phyloP scores from a whole-genome alignment of 2,329 filamentous ascomycete genomes.

The Diaporthe capsici region DNA sequence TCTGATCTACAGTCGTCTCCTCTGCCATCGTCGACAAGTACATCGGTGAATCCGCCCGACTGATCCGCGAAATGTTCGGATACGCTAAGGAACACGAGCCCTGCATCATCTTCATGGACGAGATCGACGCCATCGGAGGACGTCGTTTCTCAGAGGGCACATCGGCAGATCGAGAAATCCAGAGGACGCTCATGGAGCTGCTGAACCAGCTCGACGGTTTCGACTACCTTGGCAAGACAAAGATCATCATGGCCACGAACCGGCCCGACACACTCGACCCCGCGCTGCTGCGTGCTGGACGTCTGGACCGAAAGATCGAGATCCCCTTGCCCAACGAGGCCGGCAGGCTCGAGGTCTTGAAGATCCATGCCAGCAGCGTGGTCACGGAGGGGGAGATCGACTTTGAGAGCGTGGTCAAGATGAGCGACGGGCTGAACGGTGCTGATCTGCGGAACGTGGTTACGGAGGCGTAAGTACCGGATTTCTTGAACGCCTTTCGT shows the following conservation, averaged over 20 bases:
- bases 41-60: conserved; percentile 95
- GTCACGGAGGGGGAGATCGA: conserved; percentile 95
- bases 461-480: conserved; percentile 88
- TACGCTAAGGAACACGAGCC: conserved; percentile 99
- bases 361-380: conserved; percentile 93
- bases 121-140: conserved; percentile 98
- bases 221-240: conserved; percentile 99
- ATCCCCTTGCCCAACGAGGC: conserved; percentile 98
- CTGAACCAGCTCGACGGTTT: conserved; percentile 99
- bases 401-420: conserved; percentile 99
- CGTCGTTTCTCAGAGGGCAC: conserved; percentile 97
- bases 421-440: conserved; percentile 98
- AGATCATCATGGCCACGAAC: conserved; percentile 99
- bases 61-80: conserved; percentile 99
- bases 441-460: conserved; percentile 98
- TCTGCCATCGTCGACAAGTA: conserved; percentile 99
- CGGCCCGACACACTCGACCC: conserved; percentile 96
- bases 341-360: conserved; percentile 94
- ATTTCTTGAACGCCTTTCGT: not conserved
- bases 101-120: conserved; percentile 99
- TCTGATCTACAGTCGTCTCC: conserved; percentile 80
- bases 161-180: conserved; percentile 97
- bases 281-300: conserved; percentile 89
- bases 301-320: conserved; percentile 97
- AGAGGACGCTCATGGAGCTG: conserved; percentile 97